Base-by-base conservation (phyloP, 2,329 filamentous ascomycete genomes). In the Neonectria punicea region DNA sequence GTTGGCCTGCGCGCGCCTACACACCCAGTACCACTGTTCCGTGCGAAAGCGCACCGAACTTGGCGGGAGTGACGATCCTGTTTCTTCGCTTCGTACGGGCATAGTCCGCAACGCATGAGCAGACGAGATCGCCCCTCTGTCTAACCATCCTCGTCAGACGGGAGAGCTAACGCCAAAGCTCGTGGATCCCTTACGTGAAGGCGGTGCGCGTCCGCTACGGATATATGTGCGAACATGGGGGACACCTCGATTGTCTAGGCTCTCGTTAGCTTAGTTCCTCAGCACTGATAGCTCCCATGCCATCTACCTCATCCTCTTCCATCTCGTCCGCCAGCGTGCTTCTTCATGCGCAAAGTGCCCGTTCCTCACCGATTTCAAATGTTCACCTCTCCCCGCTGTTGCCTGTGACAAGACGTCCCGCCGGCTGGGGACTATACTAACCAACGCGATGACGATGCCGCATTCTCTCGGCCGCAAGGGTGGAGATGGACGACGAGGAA, bases 371-470 rank as follows among this genome's bases (percentile, higher is more conserved):
- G 56, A 51, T 54, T 54, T 30, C 64, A 55, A 69, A 56, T 32
- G 36, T 47, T 18, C 20, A 13, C 36, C 20, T 53, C 54, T 59
- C 58, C 60, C 62, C 54, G 32, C 53, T 62, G 55, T 56, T 66
- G 28, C 44, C 53, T 47, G 53, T 67, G 68, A 67, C 62, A 59
- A 61, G 65, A 61, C 57, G 68, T 71, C 67, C 62, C 47, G 55
- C 53, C 51, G 65, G 61, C 18, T 39, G 59, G 36, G 28, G 44
- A 56, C 36, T 47, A 18, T 53, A 47, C 49, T 14, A 28, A 53
- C 59, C 61, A 58, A 22, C 64, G 69, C 61, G 53, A 70, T 69
- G 65, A 65, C 67, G 66, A 73, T 69, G 53, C 68, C 67, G 62
- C 68, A 63, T n/a, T 61, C 54, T 47, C 58, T 65, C 25, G 61